A percentile compares a stretch with the other conserved stretches of the same genome.
phyloP scores from a whole-genome alignment of 73 alveolate species.

The Paramecium biaurelia region DNA sequence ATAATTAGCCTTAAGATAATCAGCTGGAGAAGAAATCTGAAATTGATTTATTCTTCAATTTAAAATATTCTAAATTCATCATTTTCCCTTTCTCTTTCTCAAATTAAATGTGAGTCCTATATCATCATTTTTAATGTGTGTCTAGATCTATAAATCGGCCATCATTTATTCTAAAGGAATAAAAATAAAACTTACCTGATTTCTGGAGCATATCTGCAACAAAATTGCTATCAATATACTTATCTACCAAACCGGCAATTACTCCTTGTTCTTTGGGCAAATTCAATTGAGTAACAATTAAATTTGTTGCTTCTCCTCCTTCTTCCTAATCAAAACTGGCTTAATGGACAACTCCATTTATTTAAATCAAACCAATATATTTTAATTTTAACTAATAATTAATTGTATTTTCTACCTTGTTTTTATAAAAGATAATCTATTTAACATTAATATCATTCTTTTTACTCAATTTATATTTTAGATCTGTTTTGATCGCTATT shows the following conservation, averaged over 20 bases:
- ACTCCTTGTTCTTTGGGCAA: neutral
- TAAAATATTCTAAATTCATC: neutral
- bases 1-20: neutral
- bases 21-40: constrained; percentile 34
- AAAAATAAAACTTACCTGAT: neutral
- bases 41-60: neutral
- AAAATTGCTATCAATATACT: neutral
- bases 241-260: neutral
- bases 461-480: neutral
- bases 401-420: neutral
- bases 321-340: constrained; percentile 35
- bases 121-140: neutral
- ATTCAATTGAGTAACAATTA: neutral
- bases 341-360: constrained; percentile 15
- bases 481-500: constrained; percentile 7
- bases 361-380: constrained; percentile 14
- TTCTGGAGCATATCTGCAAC: neutral
- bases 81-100: constrained; percentile 17
- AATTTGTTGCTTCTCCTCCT: constrained; percentile 33
- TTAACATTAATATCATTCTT: constrained; percentile 14
- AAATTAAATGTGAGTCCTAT: constrained; percentile 41
- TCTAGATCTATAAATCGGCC: constrained; percentile 34
- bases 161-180: neutral
- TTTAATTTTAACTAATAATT: constrained; percentile 39
- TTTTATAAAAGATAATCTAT: neutral